A percentile compares a stretch with the other conserved stretches of the same genome.
These are phyloP conservation scores for Blumeriella jaapii DNA, from an alignment of 2,329 filamentous ascomycete species.

Conservation along the genomic window DNA sequence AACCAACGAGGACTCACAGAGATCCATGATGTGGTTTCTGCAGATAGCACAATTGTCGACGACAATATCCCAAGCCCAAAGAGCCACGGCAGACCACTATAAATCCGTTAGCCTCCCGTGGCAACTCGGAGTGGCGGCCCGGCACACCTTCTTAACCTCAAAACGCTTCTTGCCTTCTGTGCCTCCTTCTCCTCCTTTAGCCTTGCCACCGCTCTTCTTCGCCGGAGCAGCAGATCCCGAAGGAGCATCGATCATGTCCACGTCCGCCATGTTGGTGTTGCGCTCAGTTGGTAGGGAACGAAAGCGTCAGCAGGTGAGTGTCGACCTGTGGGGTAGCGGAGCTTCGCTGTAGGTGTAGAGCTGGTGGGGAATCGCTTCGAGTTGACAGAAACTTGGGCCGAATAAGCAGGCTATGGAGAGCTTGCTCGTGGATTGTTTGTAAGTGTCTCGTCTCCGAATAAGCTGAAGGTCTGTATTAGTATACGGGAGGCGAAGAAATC, in stretches of 20 bases:
- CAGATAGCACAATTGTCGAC: constrained; percentile 99
- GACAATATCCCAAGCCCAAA: constrained; percentile 99
- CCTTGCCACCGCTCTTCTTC: constrained; percentile 39
- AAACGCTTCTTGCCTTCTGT: constrained; percentile 82
- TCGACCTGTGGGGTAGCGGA: constrained; percentile 1
- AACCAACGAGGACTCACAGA: constrained; percentile 49
- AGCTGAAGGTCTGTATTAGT: no score
- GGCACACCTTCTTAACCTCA: constrained; percentile 88
- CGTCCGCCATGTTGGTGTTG: constrained; percentile 64
- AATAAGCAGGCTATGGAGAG: no score
- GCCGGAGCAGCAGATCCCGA: constrained; percentile 38
- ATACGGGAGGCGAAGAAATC: no score
- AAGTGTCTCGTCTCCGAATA: no score
- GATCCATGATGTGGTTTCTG: constrained; percentile 98
- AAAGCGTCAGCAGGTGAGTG: background rate
- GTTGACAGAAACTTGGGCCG: no score
- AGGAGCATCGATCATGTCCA: constrained; percentile 88
- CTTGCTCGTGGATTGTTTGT: no score
- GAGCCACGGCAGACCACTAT: constrained; percentile 94
- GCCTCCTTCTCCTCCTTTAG: constrained; percentile 40
- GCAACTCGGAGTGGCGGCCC: background rate
- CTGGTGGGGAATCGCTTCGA: no score
- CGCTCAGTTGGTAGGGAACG: constrained; percentile 1
- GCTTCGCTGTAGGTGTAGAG: background rate
- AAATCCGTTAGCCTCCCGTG: constrained; percentile 7